Base-by-base conservation (phyloP, 345 rosid genomes). In the Eucalyptus virginea region DNA sequence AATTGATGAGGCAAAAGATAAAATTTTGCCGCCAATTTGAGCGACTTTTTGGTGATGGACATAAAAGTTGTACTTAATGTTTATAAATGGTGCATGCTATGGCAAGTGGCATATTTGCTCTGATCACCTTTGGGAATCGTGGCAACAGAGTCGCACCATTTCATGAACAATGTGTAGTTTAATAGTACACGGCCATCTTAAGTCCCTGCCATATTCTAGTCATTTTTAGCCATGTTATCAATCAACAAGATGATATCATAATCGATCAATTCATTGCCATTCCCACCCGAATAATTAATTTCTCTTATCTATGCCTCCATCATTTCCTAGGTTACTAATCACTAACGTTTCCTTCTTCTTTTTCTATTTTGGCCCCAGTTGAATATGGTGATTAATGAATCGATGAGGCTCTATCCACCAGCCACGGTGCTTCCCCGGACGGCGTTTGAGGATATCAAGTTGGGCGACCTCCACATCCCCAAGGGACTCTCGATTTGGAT, bases 401-500 rank as follows among this genome's bases (percentile, higher is more conserved):
- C 99, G 11, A 69, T 98, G 32, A 94, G 99, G 91, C 94, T 98
- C 8, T 98, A 98, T 62, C 99, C 99, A 13, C 99, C 99, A 15
- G 99, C 99, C 1, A 93, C 98, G 4, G 91, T 98, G 32, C 93
- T 98, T 32, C 99, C 99, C 5, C 93, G 99, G 87, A 96, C 96
- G 97, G 99, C 99, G 8, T 97, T 98, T 60, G 97, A 96, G 90
- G 97, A 98, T 89, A 92, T 98, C 42, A 95, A 94, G 89, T 92
- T 98, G 0, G 99, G 99, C 1, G 98, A 98, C 89, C 92, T 98
- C 49, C 89, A 89, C 50, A 94, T 98, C 86, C 99, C 99, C 2
- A 97, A 96, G 92, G 99, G 99, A 6, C 94, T 98, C 62, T 94
- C 99, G 21, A 93, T 98, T 30, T 98, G 99, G 99, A 96, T 98